A percentile compares a stretch with the other conserved stretches of the same genome.
phyloP scores from a whole-genome alignment of 257 asterid species.

The Buddleja alternifolia region DNA sequence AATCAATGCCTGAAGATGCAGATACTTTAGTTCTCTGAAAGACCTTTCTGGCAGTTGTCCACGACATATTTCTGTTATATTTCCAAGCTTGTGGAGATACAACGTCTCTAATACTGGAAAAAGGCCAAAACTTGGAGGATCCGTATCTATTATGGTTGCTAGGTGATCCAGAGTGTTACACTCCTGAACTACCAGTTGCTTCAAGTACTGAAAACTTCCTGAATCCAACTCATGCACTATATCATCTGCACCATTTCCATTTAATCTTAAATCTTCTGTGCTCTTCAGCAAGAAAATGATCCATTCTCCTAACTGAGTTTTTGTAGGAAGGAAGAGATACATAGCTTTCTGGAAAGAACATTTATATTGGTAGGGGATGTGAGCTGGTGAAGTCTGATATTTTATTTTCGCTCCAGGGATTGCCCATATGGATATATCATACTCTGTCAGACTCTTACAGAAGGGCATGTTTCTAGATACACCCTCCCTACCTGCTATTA shows the following conservation, averaged over 20 bases:
- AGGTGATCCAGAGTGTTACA: constrained; percentile 26
- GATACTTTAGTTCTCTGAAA: constrained; percentile 23
- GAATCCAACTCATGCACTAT: constrained; percentile 14
- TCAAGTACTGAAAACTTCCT: constrained; percentile 2
- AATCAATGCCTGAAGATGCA: constrained; percentile 21
- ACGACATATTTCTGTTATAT: constrained; percentile 14
- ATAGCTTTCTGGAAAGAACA: constrained; percentile 11
- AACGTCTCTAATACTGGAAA: constrained; percentile 26
- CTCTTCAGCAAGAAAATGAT: constrained; percentile 11
- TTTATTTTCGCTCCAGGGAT: not conserved
- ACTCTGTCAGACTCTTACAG: constrained; percentile 14
- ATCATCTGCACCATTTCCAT: constrained; percentile 12
- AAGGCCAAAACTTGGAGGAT: not conserved
- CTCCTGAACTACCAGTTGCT: constrained; percentile 14
- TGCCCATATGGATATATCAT: constrained; percentile 11
- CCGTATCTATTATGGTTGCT: not conserved
- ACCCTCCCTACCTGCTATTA: not conserved
- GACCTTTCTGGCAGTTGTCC: constrained; percentile 28
- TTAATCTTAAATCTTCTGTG: constrained; percentile 20
- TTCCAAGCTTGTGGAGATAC: not conserved
- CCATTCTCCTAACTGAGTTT: constrained; percentile 15
- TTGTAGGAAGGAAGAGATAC: constrained; percentile 22
- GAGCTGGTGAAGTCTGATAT: not conserved
- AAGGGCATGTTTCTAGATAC: constrained; percentile 5
- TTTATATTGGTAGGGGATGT: not conserved